Evolutionary conservation across 2,329 filamentous ascomycete species (phyloP).

Genomic region (Aspergillus thermomutatus): DNA sequence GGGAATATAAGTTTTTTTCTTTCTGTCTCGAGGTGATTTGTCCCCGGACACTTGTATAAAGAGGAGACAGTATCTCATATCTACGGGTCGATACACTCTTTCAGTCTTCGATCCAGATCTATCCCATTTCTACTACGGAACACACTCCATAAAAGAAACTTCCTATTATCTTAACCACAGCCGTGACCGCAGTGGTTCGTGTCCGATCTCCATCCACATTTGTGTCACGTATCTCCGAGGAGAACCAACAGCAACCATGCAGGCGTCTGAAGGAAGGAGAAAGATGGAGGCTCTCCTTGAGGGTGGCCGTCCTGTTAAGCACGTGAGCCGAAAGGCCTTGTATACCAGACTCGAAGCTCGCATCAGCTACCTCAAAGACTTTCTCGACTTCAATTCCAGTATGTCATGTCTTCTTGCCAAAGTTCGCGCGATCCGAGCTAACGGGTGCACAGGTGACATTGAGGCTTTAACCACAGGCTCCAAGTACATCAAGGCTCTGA

Average conservation of each 20-base stretch:
- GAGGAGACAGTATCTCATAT: background rate
- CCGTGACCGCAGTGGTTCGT: background rate
- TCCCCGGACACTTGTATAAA: background rate
- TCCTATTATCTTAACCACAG: background rate
- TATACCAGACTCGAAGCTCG: slow-evolving; percentile 68
- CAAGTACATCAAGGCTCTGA: slow-evolving; percentile 77
- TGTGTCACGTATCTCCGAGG: background rate
- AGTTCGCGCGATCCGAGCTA: background rate
- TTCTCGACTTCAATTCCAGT: slow-evolving; percentile 72
- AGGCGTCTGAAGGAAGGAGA: background rate
- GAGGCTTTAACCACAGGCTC: slow-evolving; percentile 65
- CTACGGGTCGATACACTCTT: background rate
- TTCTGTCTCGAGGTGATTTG: background rate
- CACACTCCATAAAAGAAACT: background rate
- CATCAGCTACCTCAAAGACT: slow-evolving; percentile 70
- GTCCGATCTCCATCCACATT: background rate
- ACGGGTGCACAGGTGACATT: slow-evolving; percentile 58
- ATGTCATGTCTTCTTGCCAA: slow-evolving; percentile 29
- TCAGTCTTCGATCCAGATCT: background rate
- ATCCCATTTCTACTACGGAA: background rate
- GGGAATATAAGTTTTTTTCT: background rate
- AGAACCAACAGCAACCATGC: background rate
- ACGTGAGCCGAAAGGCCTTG: slow-evolving; percentile 67
- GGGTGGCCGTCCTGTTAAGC: slow-evolving; percentile 40
- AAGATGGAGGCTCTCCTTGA: slow-evolving; percentile 15